Percentiles rank a stretch among this genome's conserved stretches.
These are phyloP conservation scores for Debaryomyces singareniensis DNA, from an alignment of 1,139 yeast species.

Conservation along the genomic window DNA sequence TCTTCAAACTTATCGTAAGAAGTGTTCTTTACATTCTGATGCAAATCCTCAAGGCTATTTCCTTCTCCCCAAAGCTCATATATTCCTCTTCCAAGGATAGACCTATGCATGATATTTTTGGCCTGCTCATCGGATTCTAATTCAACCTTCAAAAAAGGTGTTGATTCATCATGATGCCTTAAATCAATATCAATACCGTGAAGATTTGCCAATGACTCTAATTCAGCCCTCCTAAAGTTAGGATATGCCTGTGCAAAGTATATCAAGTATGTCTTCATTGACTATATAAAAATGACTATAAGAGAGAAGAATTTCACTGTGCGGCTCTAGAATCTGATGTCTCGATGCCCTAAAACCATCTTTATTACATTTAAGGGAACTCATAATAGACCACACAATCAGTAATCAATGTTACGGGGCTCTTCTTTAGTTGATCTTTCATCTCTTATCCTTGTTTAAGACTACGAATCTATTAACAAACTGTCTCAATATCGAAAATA, in stretches of 20 bases:
- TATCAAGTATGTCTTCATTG: conserved; percentile 58
- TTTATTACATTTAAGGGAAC: too few relatives aligned
- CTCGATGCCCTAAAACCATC: too few relatives aligned
- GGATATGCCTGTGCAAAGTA: conserved; percentile 82
- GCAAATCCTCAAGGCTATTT: conserved; percentile 47
- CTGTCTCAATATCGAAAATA: too few relatives aligned
- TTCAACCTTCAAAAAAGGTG: conserved; percentile 68
- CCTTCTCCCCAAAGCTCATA: conserved; percentile 88
- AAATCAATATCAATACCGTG: conserved; percentile 54
- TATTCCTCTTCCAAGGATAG: conserved; percentile 67
- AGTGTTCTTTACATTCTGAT: conserved; percentile 39
- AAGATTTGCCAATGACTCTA: conserved; percentile 75
- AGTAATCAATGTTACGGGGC: too few relatives aligned
- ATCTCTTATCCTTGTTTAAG: too few relatives aligned
- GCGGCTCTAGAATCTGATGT: too few relatives aligned
- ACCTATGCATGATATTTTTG: conserved; percentile 50
- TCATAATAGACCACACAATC: too few relatives aligned
- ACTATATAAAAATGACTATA: too few relatives aligned
- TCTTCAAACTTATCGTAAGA: conserved; percentile 20
- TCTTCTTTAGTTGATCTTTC: too few relatives aligned
- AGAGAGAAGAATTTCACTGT: too few relatives aligned
- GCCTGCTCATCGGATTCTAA: conserved; percentile 68
- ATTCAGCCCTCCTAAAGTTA: conserved; percentile 72
- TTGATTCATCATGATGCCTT: conserved; percentile 46
- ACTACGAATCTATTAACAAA: too few relatives aligned